Conservation (phyloP, 2,329 filamentous ascomycete genomes). For the Xylaria sp. region DNA sequence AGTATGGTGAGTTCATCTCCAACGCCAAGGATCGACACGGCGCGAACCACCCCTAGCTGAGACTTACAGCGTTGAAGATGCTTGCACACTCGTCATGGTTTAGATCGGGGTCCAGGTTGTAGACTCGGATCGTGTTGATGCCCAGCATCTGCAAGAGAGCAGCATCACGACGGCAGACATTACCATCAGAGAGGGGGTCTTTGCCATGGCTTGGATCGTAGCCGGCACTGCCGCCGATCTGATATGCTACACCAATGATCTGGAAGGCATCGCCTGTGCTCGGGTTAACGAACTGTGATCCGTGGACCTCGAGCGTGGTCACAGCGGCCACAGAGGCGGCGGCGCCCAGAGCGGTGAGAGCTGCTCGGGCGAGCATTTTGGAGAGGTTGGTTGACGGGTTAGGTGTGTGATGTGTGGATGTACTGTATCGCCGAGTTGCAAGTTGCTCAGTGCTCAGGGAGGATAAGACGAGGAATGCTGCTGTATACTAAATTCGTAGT, state of each 20-base stretch:
- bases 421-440: constrained; percentile 7
- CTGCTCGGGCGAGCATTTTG: constrained; percentile 54
- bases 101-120: constrained; percentile 72
- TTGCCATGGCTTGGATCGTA: constrained; percentile 65
- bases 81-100: constrained; percentile 75
- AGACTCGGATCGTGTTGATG: constrained; percentile 76
- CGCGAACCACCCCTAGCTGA: background rate
- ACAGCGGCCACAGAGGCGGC: constrained; percentile 67
- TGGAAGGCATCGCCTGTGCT: constrained; percentile 70
- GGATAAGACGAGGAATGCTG: constrained; percentile 4
- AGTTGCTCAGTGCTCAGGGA: constrained; percentile 12
- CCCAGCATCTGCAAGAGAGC: constrained; percentile 73
- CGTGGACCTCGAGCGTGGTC: constrained; percentile 65
- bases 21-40: background rate
- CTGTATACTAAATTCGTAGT: constrained; percentile 28
- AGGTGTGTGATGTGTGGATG: background rate
- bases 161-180: constrained; percentile 71
- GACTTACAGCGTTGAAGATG: constrained; percentile 70
- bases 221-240: constrained; percentile 72
- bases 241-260: constrained; percentile 75
- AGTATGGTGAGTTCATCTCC: constrained; percentile 14
- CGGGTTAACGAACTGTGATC: constrained; percentile 70
- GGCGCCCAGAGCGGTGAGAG: constrained; percentile 64
- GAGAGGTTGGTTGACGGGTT: background rate
- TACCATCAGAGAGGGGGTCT: constrained; percentile 70